Conservation (phyloP, 805 yeast genomes). For the Huiozyma naganishii region DNA sequence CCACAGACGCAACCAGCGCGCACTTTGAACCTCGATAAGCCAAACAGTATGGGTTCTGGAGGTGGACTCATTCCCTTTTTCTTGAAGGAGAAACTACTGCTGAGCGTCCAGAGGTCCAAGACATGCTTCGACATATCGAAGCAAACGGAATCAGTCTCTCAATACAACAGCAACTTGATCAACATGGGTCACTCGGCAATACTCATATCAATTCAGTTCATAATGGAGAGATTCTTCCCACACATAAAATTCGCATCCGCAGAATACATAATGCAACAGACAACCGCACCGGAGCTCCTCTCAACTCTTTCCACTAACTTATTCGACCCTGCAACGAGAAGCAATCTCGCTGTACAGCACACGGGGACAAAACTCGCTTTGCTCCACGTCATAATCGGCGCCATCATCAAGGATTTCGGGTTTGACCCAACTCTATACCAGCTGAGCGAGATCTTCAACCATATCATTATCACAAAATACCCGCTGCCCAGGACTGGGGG, state of each 20-base stretch:
- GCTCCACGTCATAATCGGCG: slow-evolving; percentile 37
- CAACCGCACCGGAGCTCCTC: not conserved
- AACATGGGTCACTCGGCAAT: slow-evolving; percentile 49
- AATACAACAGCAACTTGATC: slow-evolving; percentile 15
- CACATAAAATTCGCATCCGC: slow-evolving; percentile 13
- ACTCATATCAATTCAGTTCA: slow-evolving; percentile 43
- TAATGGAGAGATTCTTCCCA: slow-evolving; percentile 44
- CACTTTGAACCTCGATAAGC: not conserved
- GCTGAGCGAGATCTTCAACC: slow-evolving; percentile 55
- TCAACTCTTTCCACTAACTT: slow-evolving; percentile 4
- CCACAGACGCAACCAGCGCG: not conserved
- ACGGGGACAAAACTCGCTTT: not conserved
- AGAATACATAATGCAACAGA: not conserved
- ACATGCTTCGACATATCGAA: slow-evolving; percentile 34
- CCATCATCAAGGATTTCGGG: slow-evolving; percentile 69
- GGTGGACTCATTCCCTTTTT: slow-evolving; percentile 8
- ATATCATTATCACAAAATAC: slow-evolving; percentile 47
- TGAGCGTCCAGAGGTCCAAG: slow-evolving; percentile 49
- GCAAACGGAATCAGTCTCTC: slow-evolving; percentile 20
- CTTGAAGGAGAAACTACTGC: slow-evolving; percentile 31
- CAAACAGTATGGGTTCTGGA: not conserved
- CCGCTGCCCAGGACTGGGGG: slow-evolving; percentile 34
- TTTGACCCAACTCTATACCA: slow-evolving; percentile 47
- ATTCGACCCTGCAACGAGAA: slow-evolving; percentile 8
- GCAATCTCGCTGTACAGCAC: not conserved